A percentile compares a stretch with the other conserved stretches of the same genome.
Evolutionary conservation across 176 grass and related monocot species (phyloP).

Genomic region (Cocos nucifera): DNA sequence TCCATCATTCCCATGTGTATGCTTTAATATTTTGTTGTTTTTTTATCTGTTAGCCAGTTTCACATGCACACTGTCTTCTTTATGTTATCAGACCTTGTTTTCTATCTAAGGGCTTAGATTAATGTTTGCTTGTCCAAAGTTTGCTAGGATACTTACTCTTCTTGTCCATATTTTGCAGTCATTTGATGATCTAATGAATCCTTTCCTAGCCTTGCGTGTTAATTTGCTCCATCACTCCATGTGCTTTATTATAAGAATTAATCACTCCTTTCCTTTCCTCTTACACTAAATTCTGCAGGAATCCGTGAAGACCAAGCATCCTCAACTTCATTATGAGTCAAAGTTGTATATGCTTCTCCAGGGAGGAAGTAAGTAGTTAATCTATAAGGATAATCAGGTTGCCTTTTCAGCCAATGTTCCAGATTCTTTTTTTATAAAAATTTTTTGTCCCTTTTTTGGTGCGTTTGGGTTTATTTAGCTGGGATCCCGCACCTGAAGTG

Average conservation of each 20-base stretch:
- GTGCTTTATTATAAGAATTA: not conserved
- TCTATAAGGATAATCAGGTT: not conserved
- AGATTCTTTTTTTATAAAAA: not conserved
- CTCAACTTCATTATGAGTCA: constrained; percentile 73
- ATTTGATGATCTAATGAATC: no score
- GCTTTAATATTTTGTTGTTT: no score
- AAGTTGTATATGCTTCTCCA: constrained; percentile 71
- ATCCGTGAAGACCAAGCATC: constrained; percentile 76
- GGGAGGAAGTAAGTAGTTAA: constrained; percentile 64
- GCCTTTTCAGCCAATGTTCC: not conserved
- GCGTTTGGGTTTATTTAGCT: constrained; percentile 16
- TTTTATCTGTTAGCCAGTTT: no score
- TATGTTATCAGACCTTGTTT: no score
- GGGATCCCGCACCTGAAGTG: constrained; percentile 68
- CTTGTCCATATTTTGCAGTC: no score
- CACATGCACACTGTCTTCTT: no score
- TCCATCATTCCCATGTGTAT: no score
- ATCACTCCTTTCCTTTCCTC: not conserved
- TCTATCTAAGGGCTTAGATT: no score
- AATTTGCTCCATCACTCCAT: not conserved
- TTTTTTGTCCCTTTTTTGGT: not conserved
- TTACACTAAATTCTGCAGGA: constrained; percentile 34
- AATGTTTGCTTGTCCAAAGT: no score
- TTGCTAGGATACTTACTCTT: no score
- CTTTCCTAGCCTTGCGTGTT: no score